A percentile compares a stretch with the other conserved stretches of the same genome.
Conservation (phyloP, 1,284 basidiomycete species). For the Pyrrhoderma lamaoense region DNA sequence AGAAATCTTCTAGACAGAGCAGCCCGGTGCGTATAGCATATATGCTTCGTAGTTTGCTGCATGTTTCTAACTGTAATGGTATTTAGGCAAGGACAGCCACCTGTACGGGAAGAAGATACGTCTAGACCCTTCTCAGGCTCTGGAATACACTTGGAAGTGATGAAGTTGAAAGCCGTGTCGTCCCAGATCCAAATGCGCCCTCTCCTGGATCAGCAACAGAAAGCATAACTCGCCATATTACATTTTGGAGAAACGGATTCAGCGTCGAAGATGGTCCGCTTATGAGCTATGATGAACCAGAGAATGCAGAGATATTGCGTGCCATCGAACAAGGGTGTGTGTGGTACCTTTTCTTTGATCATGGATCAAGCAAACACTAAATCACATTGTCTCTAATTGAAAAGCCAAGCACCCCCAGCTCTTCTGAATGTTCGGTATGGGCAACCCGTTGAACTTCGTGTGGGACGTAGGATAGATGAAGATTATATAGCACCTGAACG, state of each 20-base stretch:
- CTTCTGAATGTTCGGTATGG: slow-evolving; percentile 73
- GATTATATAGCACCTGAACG: slow-evolving; percentile 59
- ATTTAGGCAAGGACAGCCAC: background rate
- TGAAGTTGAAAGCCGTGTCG: slow-evolving; percentile 61
- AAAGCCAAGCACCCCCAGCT: slow-evolving; percentile 69
- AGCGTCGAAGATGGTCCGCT: slow-evolving; percentile 87
- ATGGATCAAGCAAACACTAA: background rate
- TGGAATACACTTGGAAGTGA: slow-evolving; percentile 87
- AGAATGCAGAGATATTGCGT: slow-evolving; percentile 63
- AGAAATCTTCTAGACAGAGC: slow-evolving; percentile 79
- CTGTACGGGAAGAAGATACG: background rate
- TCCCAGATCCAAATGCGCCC: slow-evolving; percentile 60
- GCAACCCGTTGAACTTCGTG: slow-evolving; percentile 83
- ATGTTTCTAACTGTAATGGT: background rate
- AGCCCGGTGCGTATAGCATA: slow-evolving; percentile 56
- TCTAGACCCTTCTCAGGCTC: slow-evolving; percentile 51
- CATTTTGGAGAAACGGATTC: slow-evolving; percentile 95
- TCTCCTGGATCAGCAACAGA: slow-evolving; percentile 32
- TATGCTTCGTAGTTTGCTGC: background rate
- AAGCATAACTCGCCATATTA: slow-evolving; percentile 69
- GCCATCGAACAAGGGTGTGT: slow-evolving; percentile 79
- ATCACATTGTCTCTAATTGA: background rate
- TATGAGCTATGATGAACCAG: slow-evolving; percentile 79
- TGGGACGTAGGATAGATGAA: slow-evolving; percentile 70
- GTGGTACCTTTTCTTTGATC: background rate